Conservation (phyloP, 108 stramenopile genomes). For the Cyclotella kingstonii region DNA sequence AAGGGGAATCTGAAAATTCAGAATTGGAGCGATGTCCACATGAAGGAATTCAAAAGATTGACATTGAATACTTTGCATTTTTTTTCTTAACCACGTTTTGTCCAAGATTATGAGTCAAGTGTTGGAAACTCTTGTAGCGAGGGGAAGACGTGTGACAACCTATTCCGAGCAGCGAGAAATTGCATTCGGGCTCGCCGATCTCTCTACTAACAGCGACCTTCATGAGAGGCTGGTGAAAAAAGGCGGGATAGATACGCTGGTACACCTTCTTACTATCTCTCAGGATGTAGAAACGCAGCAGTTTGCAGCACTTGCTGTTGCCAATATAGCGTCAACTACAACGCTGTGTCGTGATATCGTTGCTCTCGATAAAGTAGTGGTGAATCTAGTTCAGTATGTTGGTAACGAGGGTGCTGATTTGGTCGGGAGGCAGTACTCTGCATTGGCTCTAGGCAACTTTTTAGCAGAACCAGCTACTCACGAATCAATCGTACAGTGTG, state of each 20-base stretch:
- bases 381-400: conserved; percentile 46
- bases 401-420: conserved; percentile 47
- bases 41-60: too few relatives aligned
- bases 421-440: conserved; percentile 72
- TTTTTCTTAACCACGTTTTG: background rate
- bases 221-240: conserved; percentile 80
- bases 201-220: conserved; percentile 63
- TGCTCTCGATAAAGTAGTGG: conserved; percentile 33
- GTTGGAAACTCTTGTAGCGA: conserved; percentile 78
- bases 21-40: too few relatives aligned
- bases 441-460: conserved; percentile 85
- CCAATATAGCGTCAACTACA: conserved; percentile 72
- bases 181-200: conserved; percentile 79
- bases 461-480: conserved; percentile 78
- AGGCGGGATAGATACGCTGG: conserved; percentile 67
- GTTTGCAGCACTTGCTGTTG: conserved; percentile 79
- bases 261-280: conserved; percentile 52
- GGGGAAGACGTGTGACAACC: conserved; percentile 72
- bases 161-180: conserved; percentile 82
- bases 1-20: too few relatives aligned
- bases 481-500: conserved; percentile 61
- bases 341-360: conserved; percentile 61
- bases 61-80: too few relatives aligned
- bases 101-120: conserved; percentile 64
- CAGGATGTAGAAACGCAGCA: conserved; percentile 82